Evolutionary conservation across 495 filamentous ascomycete genomes (phyloP), one percentile per base, ranked within the genome.

Genomic region (Cairneyella variabilis): DNA sequence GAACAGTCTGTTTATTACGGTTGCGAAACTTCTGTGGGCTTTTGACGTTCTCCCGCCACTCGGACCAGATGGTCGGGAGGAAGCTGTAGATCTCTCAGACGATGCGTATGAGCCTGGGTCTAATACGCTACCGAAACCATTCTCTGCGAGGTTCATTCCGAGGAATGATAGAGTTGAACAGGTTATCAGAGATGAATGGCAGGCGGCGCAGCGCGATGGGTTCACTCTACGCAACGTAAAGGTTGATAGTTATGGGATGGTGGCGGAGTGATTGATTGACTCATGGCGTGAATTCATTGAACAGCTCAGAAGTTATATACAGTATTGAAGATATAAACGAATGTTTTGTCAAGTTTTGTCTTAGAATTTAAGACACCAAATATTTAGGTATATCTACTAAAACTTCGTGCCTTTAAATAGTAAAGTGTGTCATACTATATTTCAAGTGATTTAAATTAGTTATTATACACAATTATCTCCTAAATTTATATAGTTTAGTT

Each of bases 11-110:
- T 75, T 71, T 56, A 57, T 78, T 20, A 67, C 62, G 14, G 64
- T 79, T 14, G 70, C 67, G 12, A 70, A 71, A 21, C 42, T 72
- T 9, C 62, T 80, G 0, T 78, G 76, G 76, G 74, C 58, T 6
- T 72, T 73, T 54, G 64, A 32, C 69, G n/a, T 67, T 73, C 28
- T 6, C 6, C 28, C 28, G 28, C 28, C 28, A 32, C 28, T 32
- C 14, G 28, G 6, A 6, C n/a, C n/a, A n/a, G 28, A 14, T 32
- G 28, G 28, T 14, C 7, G 6, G 7, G 28, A 32, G 28, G 28
- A 6, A 14, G 28, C 6, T 6, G 14, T 32, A 14, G 28, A 32
- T 14, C 14, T 32, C 7, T 7, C 7, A 7, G 14, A 14, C 14
- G 14, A 32, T 32, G 28, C 28, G 28, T 32, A 32, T 14, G 28